Conservation (phyloP, 192 early-diverging fungal species). For the Pilobolus umbonatus region DNA sequence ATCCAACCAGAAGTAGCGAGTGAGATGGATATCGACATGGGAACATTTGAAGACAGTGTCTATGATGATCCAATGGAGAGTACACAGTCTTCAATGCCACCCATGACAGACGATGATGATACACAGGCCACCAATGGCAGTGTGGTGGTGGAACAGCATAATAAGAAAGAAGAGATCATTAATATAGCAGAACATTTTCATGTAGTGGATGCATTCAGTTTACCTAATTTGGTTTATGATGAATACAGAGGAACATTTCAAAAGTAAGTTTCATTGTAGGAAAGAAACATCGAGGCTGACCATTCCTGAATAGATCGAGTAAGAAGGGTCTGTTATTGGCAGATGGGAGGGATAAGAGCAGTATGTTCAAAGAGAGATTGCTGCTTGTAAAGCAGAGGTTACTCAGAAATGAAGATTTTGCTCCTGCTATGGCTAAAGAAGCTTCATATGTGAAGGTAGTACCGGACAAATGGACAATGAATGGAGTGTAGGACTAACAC, state of each 20-base stretch:
- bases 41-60: no score
- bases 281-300: neutral
- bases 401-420: constrained; percentile 76
- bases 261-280: constrained; percentile 25
- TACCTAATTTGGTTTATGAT: constrained; percentile 67
- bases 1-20: no score
- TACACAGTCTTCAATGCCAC: no score
- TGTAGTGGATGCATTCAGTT: constrained; percentile 70
- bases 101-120: no score
- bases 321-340: constrained; percentile 48
- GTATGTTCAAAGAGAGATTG: constrained; percentile 72
- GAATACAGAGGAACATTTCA: constrained; percentile 61
- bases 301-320: constrained; percentile 17
- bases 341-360: constrained; percentile 55
- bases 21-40: no score
- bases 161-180: no score
- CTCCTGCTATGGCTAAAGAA: constrained; percentile 43
- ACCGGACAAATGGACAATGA: no score
- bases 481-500: no score
- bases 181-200: constrained; percentile 55
- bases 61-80: no score
- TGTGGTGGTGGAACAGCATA: constrained; percentile 10
- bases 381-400: constrained; percentile 76
- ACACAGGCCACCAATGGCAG: no score
- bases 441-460: no score